Conservation (phyloP, 2,329 filamentous ascomycete species). For the Clonostachys rhizophaga region DNA sequence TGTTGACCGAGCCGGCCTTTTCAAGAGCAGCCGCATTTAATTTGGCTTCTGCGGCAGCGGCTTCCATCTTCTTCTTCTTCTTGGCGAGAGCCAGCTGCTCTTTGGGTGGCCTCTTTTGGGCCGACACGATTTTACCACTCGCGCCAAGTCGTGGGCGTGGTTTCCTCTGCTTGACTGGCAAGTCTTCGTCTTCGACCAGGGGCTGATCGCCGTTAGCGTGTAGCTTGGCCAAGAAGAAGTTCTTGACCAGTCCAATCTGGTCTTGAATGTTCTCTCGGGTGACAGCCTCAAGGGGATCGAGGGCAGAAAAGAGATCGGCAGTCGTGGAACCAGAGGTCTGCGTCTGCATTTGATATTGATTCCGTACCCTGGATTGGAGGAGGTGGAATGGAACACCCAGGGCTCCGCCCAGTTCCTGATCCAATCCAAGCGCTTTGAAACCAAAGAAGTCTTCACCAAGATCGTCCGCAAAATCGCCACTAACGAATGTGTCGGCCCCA, state of each 20-base stretch:
- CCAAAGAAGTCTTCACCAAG: constrained; percentile 99
- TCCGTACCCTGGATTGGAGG: constrained; percentile 85
- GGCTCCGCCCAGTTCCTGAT: constrained; percentile 83
- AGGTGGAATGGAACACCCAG: constrained; percentile 92
- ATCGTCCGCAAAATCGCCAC: constrained; percentile 95
- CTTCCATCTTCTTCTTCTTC: constrained; percentile 80
- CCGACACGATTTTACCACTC: constrained; percentile 82
- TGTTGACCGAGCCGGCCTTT: constrained; percentile 25
- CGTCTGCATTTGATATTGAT: constrained; percentile 74
- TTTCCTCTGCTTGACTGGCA: constrained; percentile 86
- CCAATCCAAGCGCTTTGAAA: constrained; percentile 90
- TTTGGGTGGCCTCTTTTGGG: constrained; percentile 75
- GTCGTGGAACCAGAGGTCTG: constrained; percentile 54
- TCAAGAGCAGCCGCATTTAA: constrained; percentile 23
- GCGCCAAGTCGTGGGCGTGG: constrained; percentile 61
- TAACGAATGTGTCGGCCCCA: constrained; percentile 93
- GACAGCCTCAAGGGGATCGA: constrained; percentile 70
- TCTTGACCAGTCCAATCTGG: constrained; percentile 83
- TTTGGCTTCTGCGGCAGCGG: constrained; percentile 44
- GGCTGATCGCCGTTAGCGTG: constrained; percentile 77
- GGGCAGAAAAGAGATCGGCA: constrained; percentile 60
- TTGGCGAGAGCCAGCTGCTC: constrained; percentile 81
- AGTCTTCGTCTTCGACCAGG: constrained; percentile 88
- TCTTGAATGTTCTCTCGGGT: constrained; percentile 71
- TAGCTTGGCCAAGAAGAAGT: constrained; percentile 88